These are phyloP conservation scores for Aspergillus fumigatiaffinis DNA, from an alignment of 2,329 filamentous ascomycete genomes.

Conservation along the genomic window DNA sequence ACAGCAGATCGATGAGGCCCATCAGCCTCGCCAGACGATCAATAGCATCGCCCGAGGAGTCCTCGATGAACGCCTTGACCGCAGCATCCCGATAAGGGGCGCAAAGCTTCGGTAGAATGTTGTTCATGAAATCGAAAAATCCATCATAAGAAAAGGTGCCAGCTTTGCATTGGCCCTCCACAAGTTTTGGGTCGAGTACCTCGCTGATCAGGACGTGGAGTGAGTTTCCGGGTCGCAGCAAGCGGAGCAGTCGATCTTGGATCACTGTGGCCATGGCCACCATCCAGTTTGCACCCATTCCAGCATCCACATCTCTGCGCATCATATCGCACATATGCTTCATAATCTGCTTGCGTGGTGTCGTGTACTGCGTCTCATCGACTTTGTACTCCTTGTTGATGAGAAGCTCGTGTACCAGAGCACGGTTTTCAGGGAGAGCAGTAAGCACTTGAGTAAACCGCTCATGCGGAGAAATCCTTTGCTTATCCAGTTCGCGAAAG, in stretches of 20 bases:
- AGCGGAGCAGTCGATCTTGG: constrained; percentile 55
- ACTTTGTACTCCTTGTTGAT: constrained; percentile 63
- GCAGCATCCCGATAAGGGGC: constrained; percentile 60
- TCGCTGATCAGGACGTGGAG: constrained; percentile 60
- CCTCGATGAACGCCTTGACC: constrained; percentile 53
- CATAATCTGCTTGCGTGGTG: constrained; percentile 54
- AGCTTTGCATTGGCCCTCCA: constrained; percentile 55
- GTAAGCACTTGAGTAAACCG: constrained; percentile 54
- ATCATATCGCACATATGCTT: constrained; percentile 57
- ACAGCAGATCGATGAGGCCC: constrained; percentile 59
- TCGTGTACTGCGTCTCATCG: constrained; percentile 47
- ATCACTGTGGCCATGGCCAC: constrained; percentile 65
- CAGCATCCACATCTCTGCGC: constrained; percentile 54
- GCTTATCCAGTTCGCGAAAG: constrained; percentile 33
- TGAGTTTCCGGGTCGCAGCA: constrained; percentile 58
- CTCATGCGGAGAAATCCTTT: constrained; percentile 34
- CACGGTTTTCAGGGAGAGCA: constrained; percentile 57
- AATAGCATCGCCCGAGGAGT: constrained; percentile 53
- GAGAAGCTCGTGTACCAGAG: constrained; percentile 60
- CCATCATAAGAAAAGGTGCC: constrained; percentile 61
- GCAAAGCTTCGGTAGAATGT: constrained; percentile 60
- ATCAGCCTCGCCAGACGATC: constrained; percentile 62
- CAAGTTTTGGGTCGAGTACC: constrained; percentile 55
- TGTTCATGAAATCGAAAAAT: constrained; percentile 62
- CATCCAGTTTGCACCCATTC: constrained; percentile 56